phyloP scores from a whole-genome alignment of 176 grass and related monocot genomes.

The Bonia amplexicaulis region DNA sequence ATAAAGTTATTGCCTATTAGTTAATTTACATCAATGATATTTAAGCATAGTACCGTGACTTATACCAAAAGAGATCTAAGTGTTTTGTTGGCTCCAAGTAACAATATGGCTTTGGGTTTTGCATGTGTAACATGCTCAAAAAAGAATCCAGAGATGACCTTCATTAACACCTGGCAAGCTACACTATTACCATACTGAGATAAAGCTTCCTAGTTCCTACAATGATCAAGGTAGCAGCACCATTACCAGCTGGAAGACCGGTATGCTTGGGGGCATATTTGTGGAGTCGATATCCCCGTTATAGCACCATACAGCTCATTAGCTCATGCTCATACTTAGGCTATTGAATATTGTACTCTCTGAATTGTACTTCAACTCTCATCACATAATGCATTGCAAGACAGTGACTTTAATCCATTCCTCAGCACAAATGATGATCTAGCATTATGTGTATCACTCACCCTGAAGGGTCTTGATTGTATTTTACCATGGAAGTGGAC shows the following conservation, averaged over 20 bases:
- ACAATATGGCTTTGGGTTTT: conserved; percentile 12
- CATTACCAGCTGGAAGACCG: background rate
- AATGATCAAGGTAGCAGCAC: conserved; percentile 6
- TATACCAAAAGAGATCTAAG: background rate
- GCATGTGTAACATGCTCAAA: background rate
- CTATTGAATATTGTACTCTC: background rate
- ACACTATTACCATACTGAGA: background rate
- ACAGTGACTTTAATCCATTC: background rate
- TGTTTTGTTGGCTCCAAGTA: conserved; percentile 11
- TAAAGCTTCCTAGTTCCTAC: conserved; percentile 11
- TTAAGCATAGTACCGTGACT: conserved; percentile 8
- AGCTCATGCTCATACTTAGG: background rate
- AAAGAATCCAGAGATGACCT: background rate
- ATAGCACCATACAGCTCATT: background rate
- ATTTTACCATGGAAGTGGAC: conserved; percentile 5
- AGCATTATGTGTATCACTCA: background rate
- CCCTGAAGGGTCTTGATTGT: background rate
- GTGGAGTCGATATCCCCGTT: too few relatives aligned
- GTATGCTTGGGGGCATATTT: conserved; percentile 12
- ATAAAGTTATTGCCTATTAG: background rate
- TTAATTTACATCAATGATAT: conserved; percentile 24
- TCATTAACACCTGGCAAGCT: background rate
- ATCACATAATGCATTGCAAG: background rate
- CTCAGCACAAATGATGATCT: background rate
- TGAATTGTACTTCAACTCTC: background rate